phyloP scores from a whole-genome alignment of 2,329 filamentous ascomycete species.

The Cladosporium sp. region DNA sequence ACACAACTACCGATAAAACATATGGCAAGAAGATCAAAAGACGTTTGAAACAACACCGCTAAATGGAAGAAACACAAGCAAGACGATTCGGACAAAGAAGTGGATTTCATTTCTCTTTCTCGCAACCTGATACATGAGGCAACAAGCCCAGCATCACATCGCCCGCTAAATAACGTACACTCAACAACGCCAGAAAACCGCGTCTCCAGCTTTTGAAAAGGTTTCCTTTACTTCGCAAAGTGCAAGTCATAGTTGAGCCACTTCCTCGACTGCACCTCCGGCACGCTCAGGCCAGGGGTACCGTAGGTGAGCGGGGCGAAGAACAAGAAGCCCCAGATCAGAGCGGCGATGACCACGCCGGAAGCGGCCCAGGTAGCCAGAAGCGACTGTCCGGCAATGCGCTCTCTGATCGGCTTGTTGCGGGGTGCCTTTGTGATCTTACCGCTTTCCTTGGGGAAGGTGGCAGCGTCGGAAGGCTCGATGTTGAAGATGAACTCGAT shows the following conservation, averaged over 20 bases:
- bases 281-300: slow-evolving; percentile 77
- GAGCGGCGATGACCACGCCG: slow-evolving; percentile 61
- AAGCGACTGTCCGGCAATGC: slow-evolving; percentile 74
- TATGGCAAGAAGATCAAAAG: too few relatives aligned
- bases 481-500: slow-evolving; percentile 95
- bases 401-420: slow-evolving; percentile 73
- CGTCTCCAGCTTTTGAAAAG: too few relatives aligned
- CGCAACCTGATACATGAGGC: neutral
- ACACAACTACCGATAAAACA: too few relatives aligned
- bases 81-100: neutral
- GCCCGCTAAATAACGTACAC: neutral
- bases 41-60: too few relatives aligned
- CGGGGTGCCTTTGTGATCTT: slow-evolving; percentile 39
- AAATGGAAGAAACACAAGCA: too few relatives aligned
- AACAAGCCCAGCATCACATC: neutral
- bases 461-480: slow-evolving; percentile 62
- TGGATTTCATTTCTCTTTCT: neutral
- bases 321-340: slow-evolving; percentile 79
- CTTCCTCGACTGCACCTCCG: slow-evolving; percentile 76
- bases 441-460: slow-evolving; percentile 38
- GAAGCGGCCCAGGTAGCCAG: slow-evolving; percentile 73
- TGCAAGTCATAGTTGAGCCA: slow-evolving; percentile 97
- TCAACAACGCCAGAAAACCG: too few relatives aligned
- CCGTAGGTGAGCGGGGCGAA: slow-evolving; percentile 95
- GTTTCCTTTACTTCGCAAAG: slow-evolving; percentile 97